A percentile compares a stretch with the other conserved stretches of the same genome.
These are phyloP conservation scores for Pleurostoma richardsiae DNA, from an alignment of 2,329 filamentous ascomycete genomes.

Conservation along the genomic window DNA sequence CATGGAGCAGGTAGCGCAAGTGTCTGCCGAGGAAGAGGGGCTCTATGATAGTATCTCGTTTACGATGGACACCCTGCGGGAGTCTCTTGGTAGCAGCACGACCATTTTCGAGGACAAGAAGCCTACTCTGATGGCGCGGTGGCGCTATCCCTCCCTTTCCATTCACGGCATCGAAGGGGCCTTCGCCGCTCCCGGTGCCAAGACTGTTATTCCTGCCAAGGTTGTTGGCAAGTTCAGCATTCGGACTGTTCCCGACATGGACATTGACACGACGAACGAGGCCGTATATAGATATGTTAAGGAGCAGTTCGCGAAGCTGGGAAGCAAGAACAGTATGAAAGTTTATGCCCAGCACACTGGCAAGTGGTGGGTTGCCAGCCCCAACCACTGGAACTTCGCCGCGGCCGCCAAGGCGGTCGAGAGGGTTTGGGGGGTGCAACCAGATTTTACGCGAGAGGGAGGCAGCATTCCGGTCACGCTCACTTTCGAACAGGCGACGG, in stretches of 20 bases:
- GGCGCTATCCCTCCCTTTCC: conserved; percentile 91
- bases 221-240: conserved; percentile 98
- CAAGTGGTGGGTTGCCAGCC: conserved; percentile 98
- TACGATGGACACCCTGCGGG: conserved; percentile 92
- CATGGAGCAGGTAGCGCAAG: conserved; percentile 83
- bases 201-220: conserved; percentile 98
- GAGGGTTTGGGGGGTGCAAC: conserved; percentile 87
- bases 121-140: conserved; percentile 87
- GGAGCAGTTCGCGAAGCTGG: conserved; percentile 78
- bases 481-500: conserved; percentile 94
- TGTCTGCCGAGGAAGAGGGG: conserved; percentile 79
- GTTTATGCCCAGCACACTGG: conserved; percentile 81
- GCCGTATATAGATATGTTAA: conserved; percentile 80
- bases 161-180: conserved; percentile 94
- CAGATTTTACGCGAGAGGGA: conserved; percentile 93
- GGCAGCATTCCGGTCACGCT: conserved; percentile 96
- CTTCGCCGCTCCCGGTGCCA: conserved; percentile 87
- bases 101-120: conserved; percentile 87
- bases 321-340: conserved; percentile 87
- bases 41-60: conserved; percentile 91
- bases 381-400: conserved; percentile 98
- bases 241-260: conserved; percentile 95
- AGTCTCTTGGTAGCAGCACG: conserved; percentile 85
- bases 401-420: conserved; percentile 95
- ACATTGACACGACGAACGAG: conserved; percentile 82